These are phyloP conservation scores for Saccharomycopsis guyanensis DNA, from an alignment of 805 yeast genomes.

Conservation along the genomic window DNA sequence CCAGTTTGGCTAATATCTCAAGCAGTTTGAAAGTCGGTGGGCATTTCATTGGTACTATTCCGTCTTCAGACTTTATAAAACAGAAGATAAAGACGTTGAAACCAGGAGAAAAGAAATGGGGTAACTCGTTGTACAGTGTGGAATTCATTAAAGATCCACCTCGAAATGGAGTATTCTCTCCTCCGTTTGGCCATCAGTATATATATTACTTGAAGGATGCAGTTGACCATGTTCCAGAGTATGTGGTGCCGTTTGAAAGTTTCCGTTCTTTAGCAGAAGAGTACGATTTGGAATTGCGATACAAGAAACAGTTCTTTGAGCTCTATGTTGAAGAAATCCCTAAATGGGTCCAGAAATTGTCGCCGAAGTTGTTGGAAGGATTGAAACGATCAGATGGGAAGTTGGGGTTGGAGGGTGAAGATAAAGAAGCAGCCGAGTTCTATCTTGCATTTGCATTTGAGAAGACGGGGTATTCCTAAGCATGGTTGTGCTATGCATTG, in stretches of 20 bases:
- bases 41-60: constrained; percentile 86
- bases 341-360: constrained; percentile 47
- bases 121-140: constrained; percentile 77
- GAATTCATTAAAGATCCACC: constrained; percentile 70
- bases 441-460: constrained; percentile 81
- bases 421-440: constrained; percentile 83
- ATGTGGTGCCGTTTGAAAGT: constrained; percentile 89
- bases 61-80: constrained; percentile 78
- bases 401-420: constrained; percentile 82
- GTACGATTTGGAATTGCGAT: constrained; percentile 63
- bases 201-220: constrained; percentile 84
- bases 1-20: constrained; percentile 66
- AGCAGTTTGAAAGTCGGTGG: constrained; percentile 77
- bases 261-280: constrained; percentile 80
- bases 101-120: constrained; percentile 59
- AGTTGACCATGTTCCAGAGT: constrained; percentile 93
- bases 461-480: constrained; percentile 33
- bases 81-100: constrained; percentile 50
- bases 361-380: constrained; percentile 57
- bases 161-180: constrained; percentile 64
- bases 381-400: constrained; percentile 72
- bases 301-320: constrained; percentile 71
- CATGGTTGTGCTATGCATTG: too few relatives aligned
- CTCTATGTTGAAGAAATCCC: constrained; percentile 78
- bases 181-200: constrained; percentile 66